phyloP scores from a whole-genome alignment of 2,329 filamentous ascomycete genomes.

The Corynespora cassiicola region DNA sequence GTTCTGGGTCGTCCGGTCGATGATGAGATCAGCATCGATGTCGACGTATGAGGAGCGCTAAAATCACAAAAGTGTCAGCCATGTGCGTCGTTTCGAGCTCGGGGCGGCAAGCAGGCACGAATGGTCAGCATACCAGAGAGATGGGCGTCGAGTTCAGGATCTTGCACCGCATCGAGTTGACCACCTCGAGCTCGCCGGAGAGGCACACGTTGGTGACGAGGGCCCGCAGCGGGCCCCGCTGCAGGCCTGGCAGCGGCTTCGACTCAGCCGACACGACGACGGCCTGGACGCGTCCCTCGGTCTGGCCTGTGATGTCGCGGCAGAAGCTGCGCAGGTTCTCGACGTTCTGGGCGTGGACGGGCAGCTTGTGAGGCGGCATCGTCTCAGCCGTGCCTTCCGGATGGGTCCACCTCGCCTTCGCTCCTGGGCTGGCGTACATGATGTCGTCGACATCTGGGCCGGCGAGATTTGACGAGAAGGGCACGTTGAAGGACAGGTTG shows the following conservation, averaged over 20 bases:
- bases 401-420: conserved; percentile 91
- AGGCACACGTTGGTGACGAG: conserved; percentile 84
- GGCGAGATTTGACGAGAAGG: conserved; percentile 89
- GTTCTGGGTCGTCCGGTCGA: conserved; percentile 72
- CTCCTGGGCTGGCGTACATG: conserved; percentile 86
- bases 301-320: conserved; percentile 75
- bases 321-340: conserved; percentile 80
- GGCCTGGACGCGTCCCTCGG: conserved; percentile 73
- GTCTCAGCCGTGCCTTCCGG: conserved; percentile 85
- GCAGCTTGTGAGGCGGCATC: conserved; percentile 84
- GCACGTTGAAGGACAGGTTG: conserved; percentile 96
- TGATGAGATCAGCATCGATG: conserved; percentile 88
- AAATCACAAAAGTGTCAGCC: no score
- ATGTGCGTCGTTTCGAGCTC: no score
- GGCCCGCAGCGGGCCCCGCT: conserved; percentile 56
- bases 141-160: conserved; percentile 93
- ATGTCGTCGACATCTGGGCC: conserved; percentile 95
- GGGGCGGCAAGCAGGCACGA: no score
- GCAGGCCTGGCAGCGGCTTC: conserved; percentile 62
- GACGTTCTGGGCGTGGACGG: conserved; percentile 89
- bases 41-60: conserved; percentile 94
- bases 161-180: conserved; percentile 87
- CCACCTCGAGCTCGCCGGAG: conserved; percentile 84
- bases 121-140: conserved; percentile 78
- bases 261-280: conserved; percentile 83